Percentiles rank a stretch among this genome's conserved stretches.
Conservation (phyloP, 805 yeast genomes). For the Zygotorulaspora danielsina region DNA sequence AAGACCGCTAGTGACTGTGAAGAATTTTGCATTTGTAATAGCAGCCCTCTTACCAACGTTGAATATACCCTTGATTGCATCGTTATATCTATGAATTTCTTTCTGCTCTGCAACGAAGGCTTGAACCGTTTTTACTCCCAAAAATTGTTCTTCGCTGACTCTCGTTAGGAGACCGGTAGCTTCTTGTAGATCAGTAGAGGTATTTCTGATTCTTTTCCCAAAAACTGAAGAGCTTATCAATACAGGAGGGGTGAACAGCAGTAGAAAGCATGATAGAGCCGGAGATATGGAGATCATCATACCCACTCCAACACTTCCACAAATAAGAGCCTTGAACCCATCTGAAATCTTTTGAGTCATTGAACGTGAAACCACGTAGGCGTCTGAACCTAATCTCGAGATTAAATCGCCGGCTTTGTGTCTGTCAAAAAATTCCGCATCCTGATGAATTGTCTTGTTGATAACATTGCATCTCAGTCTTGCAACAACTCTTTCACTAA, state of each 20-base stretch:
- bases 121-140: slow-evolving; percentile 85
- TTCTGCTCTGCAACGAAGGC: slow-evolving; percentile 82
- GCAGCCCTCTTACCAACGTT: slow-evolving; percentile 77
- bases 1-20: slow-evolving; percentile 70
- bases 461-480: slow-evolving; percentile 74
- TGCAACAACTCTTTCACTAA: slow-evolving; percentile 86
- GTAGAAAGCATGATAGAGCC: slow-evolving; percentile 74
- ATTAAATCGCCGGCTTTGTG: slow-evolving; percentile 93
- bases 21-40: slow-evolving; percentile 68
- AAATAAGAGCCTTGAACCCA: slow-evolving; percentile 76
- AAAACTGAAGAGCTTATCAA: slow-evolving; percentile 72
- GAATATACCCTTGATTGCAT: slow-evolving; percentile 63
- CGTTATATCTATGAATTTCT: slow-evolving; percentile 73
- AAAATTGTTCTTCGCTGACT: slow-evolving; percentile 88
- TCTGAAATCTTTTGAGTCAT: slow-evolving; percentile 89
- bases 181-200: slow-evolving; percentile 76
- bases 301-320: slow-evolving; percentile 79
- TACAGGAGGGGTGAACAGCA: slow-evolving; percentile 76
- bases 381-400: slow-evolving; percentile 83
- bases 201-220: slow-evolving; percentile 72
- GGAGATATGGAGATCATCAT: slow-evolving; percentile 89
- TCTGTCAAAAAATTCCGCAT: slow-evolving; percentile 89
- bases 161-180: slow-evolving; percentile 83
- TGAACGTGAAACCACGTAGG: slow-evolving; percentile 82
- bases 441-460: slow-evolving; percentile 75